Base-by-base conservation (phyloP, 2,329 filamentous ascomycete species). In the Hypocreales sp. region DNA sequence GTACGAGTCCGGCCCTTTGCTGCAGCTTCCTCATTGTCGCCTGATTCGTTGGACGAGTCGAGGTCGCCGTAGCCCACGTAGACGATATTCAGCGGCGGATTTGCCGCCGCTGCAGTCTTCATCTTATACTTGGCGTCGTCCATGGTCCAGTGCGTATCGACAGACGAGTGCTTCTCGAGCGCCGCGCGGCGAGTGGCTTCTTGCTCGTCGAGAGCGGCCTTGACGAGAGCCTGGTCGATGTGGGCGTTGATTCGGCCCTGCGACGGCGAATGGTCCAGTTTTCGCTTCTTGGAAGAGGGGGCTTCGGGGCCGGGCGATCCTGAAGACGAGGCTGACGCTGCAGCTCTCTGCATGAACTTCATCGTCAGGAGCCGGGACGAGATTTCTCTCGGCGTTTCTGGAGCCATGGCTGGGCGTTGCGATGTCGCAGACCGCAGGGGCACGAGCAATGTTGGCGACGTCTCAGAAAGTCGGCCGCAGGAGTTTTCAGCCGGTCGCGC, bases 341-440 rank as follows among this genome's bases (percentile, higher is more conserved):
- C 78, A 35, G 80, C 79, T 43, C 86, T 72, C 61, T 92, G 86
- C 86, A 94, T 94, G 49, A 94, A 94, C 60, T 92, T 92, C 84
- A 93, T 94, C 20, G 80, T 86, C 46, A 92, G 64, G 25, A 94
- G 74, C 39, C 84, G 75, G 32, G 79, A 86, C 36, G 86, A 93
- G 73, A 92, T 84, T 24, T 64, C 65, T 52, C 68, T 68, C 25
- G 70, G 60, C 33, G 61, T 72, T 45, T 61, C 55, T 34, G 64
- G 54, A 40, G 64, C 52, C 50, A 65, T 63, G 25, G 7, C 38
- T 25, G 27, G 8, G 9, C 20, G 8, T 23, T 24, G 19, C 7
- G 16, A 9, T 9, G 18, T 20, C 12, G 25, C 9, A 11, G 16
- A 11, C 9, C 19, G 24, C 11, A 16, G n/a, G 13, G 20, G n/a